Conservation (phyloP, 768 basidiomycete species). For the Leccinum barrowsii region DNA sequence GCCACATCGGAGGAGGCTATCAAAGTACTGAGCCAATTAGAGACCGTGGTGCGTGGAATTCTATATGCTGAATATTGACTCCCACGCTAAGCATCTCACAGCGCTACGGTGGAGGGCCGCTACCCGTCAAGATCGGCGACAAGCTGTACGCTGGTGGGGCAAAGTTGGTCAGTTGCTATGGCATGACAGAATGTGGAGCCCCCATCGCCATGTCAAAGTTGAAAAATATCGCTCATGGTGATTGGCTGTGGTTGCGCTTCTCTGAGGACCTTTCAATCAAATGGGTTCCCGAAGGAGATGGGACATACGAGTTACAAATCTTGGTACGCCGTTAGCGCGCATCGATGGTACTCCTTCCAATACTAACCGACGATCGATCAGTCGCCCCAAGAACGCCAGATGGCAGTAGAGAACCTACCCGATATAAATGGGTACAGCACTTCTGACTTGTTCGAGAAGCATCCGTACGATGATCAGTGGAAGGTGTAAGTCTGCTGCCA, state of each 20-base stretch:
- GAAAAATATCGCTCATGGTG: conserved; percentile 14
- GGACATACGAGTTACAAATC: conserved; percentile 36
- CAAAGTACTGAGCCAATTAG: conserved; percentile 23
- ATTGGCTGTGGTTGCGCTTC: conserved; percentile 38
- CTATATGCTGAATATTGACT: no score
- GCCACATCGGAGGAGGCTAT: conserved; percentile 22
- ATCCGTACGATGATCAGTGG: conserved; percentile 42
- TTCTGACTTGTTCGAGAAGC: conserved; percentile 40
- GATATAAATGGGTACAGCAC: conserved; percentile 42
- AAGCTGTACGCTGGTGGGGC: conserved; percentile 33
- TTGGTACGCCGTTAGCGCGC: conserved; percentile 25
- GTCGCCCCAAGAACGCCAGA: not conserved
- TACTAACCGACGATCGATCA: not conserved
- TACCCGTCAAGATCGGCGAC: conserved; percentile 36
- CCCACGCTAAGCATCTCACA: conserved; percentile 7
- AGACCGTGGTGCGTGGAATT: conserved; percentile 27
- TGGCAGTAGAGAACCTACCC: conserved; percentile 33
- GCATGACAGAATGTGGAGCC: conserved; percentile 31
- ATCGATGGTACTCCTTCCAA: not conserved
- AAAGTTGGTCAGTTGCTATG: conserved; percentile 32
- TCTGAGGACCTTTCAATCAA: conserved; percentile 20
- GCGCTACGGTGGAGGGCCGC: conserved; percentile 38
- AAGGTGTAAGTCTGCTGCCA: conserved; percentile 22
- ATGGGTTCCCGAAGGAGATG: conserved; percentile 33
- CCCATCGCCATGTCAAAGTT: not conserved